A percentile compares a stretch with the other conserved stretches of the same genome.
These are phyloP conservation scores for Larix kaempferi DNA, from an alignment of 75 land plant genomes.

Conservation along the genomic window DNA sequence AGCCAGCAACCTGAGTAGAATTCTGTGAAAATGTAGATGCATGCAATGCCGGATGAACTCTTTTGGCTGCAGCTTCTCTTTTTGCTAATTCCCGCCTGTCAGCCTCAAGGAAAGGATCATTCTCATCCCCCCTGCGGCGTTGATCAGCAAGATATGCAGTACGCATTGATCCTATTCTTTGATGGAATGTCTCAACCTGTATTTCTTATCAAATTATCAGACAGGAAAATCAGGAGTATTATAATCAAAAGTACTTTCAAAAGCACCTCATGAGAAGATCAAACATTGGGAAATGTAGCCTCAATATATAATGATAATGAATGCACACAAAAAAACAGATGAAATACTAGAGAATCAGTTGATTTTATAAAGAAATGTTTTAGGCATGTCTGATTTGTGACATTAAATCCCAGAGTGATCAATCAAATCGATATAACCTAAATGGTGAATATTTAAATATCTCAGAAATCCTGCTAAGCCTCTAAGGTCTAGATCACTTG, in stretches of 20 bases:
- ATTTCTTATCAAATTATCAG: constrained; percentile 5
- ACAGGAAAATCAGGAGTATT: neutral
- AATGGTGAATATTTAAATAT: too few species aligned
- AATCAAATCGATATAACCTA: too few species aligned
- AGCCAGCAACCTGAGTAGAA: constrained; percentile 58
- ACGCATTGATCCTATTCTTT: constrained; percentile 81
- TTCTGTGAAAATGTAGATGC: constrained; percentile 47
- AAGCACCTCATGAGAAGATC: neutral
- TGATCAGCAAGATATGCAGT: constrained; percentile 79
- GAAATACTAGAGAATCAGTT: too few species aligned
- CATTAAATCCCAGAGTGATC: too few species aligned
- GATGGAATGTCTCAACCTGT: constrained; percentile 90
- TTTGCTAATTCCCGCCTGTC: constrained; percentile 87
- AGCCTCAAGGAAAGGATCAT: constrained; percentile 95
- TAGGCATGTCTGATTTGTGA: too few species aligned
- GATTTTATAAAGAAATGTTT: too few species aligned
- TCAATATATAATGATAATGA: neutral
- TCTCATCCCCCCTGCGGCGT: constrained; percentile 71
- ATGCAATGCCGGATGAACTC: constrained; percentile 92
- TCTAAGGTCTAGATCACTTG: too few species aligned
- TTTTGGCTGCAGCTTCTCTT: constrained; percentile 90
- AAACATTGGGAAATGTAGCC: neutral
- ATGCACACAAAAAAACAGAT: too few species aligned
- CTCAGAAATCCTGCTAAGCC: too few species aligned
- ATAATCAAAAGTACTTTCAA: constrained; percentile 1